Evolutionary conservation across 2,329 filamentous ascomycete genomes (phyloP), one percentile per base, ranked within the genome.

Genomic region (Aureobasidium sp.): DNA sequence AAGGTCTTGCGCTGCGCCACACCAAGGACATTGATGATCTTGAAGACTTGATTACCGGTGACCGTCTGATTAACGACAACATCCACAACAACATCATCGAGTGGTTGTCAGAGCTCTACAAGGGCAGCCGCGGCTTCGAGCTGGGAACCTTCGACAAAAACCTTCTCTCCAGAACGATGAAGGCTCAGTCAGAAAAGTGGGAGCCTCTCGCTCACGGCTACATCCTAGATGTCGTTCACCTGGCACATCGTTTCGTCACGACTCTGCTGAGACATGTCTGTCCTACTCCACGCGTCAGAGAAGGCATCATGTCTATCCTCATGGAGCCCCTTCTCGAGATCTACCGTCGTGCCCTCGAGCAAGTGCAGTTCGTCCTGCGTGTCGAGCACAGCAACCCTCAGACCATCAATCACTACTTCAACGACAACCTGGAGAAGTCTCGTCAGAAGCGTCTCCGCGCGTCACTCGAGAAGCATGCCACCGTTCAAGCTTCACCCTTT

Each of bases 131-230:
- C 0, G 82, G 81, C 0, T 79, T 81, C 17, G 81, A 85, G 56
- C 63, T 86, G 0, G 83, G 82, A 0, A 84, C 74, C 1, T 77
- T 78, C 64, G 71, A 72, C 42, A 40, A 68, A 0, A 66, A 70
- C 11, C 66, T 84, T 15, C 67, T 85, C 0, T 70, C 75, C 0
- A 72, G 68, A 0, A 71, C 75, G 0, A 84, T 87, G 69, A 77
- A 77, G 31, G 76, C 79, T 37, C 83, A 87, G 62, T 78, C 83
- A 0, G 64, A 67, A 14, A 83, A 81, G 17, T 87, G 85, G 85
- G 66, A 73, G 0, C 50, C 63, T 0, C 67, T 87, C 1, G 76
- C 79, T 0, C 62, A 76, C 0, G 74, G 73, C 0, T 82, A 86
- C 63, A 73, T 84, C 5, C 78, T 78, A 62, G 77, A 81, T 29